Evolutionary conservation across 164 flowering plant species (phyloP).

Genomic region (Sedum album): DNA sequence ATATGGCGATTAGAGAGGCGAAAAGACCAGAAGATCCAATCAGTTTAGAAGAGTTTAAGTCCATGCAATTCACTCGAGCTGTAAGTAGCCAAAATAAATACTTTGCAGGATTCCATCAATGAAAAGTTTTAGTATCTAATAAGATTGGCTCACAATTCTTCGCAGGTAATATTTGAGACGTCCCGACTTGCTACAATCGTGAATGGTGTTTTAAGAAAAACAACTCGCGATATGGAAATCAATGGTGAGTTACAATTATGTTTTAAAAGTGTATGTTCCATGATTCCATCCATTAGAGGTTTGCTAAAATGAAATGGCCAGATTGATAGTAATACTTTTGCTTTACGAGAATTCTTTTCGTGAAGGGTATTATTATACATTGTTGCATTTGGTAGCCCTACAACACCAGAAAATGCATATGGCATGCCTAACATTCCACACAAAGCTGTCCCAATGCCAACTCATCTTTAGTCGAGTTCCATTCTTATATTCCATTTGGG

Average conservation of each 20-base stretch:
- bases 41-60: constrained; percentile 41
- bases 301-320: neutral
- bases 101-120: neutral
- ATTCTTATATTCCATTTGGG: neutral
- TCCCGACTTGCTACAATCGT: constrained; percentile 69
- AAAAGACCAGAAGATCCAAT: constrained; percentile 49
- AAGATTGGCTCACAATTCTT: neutral
- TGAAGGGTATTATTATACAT: neutral
- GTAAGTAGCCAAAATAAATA: constrained; percentile 21
- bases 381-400: neutral
- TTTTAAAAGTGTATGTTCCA: neutral
- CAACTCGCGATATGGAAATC: constrained; percentile 59
- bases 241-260: constrained; percentile 73
- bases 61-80: constrained; percentile 59
- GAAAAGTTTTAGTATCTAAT: neutral
- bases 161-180: constrained; percentile 66
- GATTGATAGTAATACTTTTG: neutral
- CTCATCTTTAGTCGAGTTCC: neutral
- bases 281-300: too few relatives aligned
- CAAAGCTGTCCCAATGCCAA: constrained; percentile 3
- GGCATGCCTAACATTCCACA: constrained; percentile 1
- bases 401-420: constrained; percentile 5
- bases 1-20: constrained; percentile 40
- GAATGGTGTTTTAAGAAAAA: constrained; percentile 72
- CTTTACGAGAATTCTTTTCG: too few relatives aligned